A percentile compares a stretch with the other conserved stretches of the same genome.
Evolutionary conservation across 2,329 filamentous ascomycete genomes (phyloP).

Genomic region (Tolypocladium ovalisporum): DNA sequence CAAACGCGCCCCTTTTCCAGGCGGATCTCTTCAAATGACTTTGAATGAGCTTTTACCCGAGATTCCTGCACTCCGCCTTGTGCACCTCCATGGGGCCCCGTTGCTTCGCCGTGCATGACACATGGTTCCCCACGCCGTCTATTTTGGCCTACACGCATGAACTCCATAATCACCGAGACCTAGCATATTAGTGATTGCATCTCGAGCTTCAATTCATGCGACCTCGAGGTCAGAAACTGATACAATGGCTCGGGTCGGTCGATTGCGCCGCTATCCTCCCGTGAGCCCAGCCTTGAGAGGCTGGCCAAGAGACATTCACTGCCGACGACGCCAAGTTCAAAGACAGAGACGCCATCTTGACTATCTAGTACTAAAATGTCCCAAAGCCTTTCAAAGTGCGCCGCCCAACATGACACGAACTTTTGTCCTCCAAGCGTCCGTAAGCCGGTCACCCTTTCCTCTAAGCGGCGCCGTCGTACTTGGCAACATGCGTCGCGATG

Average conservation of each 20-base stretch:
- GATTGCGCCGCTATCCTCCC: neutral
- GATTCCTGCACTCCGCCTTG: neutral
- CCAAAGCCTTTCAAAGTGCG: neutral
- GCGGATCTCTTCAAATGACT: neutral
- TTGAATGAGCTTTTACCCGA: neutral
- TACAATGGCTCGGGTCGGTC: neutral
- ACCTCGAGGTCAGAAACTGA: neutral
- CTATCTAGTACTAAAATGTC: neutral
- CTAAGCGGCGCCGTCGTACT: constrained; percentile 48
- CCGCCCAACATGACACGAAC: neutral
- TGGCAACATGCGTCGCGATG: constrained; percentile 63
- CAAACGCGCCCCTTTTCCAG: neutral
- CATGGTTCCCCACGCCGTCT: neutral
- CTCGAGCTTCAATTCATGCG: neutral
- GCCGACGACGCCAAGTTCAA: neutral
- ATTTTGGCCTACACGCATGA: neutral
- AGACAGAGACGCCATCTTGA: neutral
- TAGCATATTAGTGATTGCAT: neutral
- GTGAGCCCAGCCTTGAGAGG: neutral
- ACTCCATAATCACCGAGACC: neutral
- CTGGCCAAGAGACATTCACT: neutral
- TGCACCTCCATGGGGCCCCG: neutral
- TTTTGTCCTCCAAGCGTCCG: neutral
- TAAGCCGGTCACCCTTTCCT: neutral
- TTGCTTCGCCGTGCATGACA: neutral